Base-by-base conservation (phyloP, 306 rosid genomes). In the Cucurbita pepo region DNA sequence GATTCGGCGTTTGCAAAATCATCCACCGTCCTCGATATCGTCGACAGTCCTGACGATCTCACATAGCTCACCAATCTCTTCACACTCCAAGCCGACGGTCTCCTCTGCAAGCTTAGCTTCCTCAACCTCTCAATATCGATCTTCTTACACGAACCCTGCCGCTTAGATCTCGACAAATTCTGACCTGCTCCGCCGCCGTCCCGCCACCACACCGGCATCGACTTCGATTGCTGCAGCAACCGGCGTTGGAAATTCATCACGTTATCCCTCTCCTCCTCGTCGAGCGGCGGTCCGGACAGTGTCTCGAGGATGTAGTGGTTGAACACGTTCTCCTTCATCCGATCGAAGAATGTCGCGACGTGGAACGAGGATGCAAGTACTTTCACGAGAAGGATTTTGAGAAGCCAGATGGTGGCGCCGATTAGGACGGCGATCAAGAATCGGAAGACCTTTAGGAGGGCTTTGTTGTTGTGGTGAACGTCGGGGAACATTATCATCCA, bases 261-360 rank as follows among this genome's bases (percentile, higher is more conserved):
- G 50, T 69, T 75, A 41, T 81, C 85, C 62, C 79, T 78, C 47
- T 84, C 83, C 1, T 47, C 80, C 77, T 81, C 82, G 2, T 84
- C 85, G 7, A 81, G 25, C 3, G 85, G 85, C 11, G 83, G 80
- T 15, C 88, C 88, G 3, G 88, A 84, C 3, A 84, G 82, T n/a
- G 82, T 64, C 6, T 84, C 88, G 75, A 84, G 60, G 12, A 84
- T 81, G 60, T 81, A 84, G 52, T 81, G 85, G 52, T 77, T 66
- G 67, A 84, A 84, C 8, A 84, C 88, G 15, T 85, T 81, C 47
- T 81, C 83, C 61, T 84, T 77, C 88, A 84, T 84, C 43, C 88
- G 81, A 21, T 84, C 85, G 50, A 84, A 84, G 72, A 81, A 84
- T 5, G 88, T 81, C 6, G 88, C 72, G 7, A 84, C 85, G 61